Evolutionary conservation across 805 yeast genomes (phyloP), one percentile per base, ranked within the genome.

Genomic region (Barnettozyma populi): DNA sequence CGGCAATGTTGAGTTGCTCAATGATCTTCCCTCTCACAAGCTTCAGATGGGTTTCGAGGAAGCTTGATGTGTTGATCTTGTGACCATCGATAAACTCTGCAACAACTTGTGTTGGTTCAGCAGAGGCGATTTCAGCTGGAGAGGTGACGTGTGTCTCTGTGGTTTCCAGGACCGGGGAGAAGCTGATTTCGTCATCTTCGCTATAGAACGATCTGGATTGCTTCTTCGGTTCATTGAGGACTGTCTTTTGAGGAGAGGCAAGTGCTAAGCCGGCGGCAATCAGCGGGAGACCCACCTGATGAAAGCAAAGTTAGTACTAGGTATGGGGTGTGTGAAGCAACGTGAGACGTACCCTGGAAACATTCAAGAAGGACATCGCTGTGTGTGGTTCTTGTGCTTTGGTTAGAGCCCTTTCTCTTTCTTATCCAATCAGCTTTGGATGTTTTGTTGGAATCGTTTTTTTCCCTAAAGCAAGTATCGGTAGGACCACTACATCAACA

Each of bases 211-310:
- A 55, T 57, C 62, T 58, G 27, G 61, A 57, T 29, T 49, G 52
- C 42, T 49, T 53, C 39, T 52, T 51, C 1, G 57, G 18, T n/a
- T 58, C 62, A 39, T 57, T 59, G 47, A 47, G 82, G 52, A 68
- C 73, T 36, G 44, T 29, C 16, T 14, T 78, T 55, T 89, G 76
- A 21, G 50, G 49, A 9, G 59, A 38, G 20, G 52, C 18, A 11
- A 54, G 7, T 3, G 58, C 44, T 21, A 54, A 5, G 10, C 60
- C 58, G 10, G 54, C 58, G 10, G 54, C 52, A 7, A 52, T 42
- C 19, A 54, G 16, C 23, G 61, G 59, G 1, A 57, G 41, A 6
- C 58, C 58, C 23, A 55, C 27, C 61, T 57, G 27, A 16, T 13
- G 2, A 25, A 13, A 24, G 32, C 38, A 27, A 23, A 36, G 34